Percentiles rank a stretch among this genome's conserved stretches.
These are phyloP conservation scores for Cercospora berteroae DNA, from an alignment of 2,329 filamentous ascomycete genomes.

Conservation along the genomic window DNA sequence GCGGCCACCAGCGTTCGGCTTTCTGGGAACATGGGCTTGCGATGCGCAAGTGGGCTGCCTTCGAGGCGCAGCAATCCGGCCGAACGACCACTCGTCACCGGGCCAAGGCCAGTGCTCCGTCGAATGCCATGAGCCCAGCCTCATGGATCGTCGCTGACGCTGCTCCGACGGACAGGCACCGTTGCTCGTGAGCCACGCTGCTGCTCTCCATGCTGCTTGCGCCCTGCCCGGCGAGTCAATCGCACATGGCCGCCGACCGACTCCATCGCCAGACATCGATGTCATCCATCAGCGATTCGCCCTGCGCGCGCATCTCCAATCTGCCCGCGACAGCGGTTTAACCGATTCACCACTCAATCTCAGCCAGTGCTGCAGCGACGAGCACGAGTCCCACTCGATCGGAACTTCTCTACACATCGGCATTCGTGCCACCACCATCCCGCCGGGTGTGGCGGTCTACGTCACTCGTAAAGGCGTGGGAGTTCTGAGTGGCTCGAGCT, in stretches of 20 bases:
- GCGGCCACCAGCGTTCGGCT: conserved; percentile 5
- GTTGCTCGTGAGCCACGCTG: background rate
- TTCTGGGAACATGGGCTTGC: conserved; percentile 1
- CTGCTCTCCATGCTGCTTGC: background rate
- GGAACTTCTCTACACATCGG: conserved; percentile 13
- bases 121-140: background rate
- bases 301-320: background rate
- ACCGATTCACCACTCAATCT: background rate
- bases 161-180: background rate
- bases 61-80: background rate
- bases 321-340: background rate
- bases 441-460: conserved; percentile 4
- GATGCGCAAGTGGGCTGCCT: background rate
- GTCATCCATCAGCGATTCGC: background rate
- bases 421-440: conserved; percentile 5
- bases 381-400: conserved; percentile 2
- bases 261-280: background rate
- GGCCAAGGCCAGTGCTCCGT: background rate
- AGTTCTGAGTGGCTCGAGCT: background rate
- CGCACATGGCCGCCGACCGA: background rate
- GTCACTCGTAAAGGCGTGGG: background rate
- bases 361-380: background rate
- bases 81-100: conserved; percentile 3
- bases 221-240: background rate
- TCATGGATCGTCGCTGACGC: background rate